A percentile compares a stretch with the other conserved stretches of the same genome.
Conservation (phyloP, 345 rosid species). For the Brassica incana region DNA sequence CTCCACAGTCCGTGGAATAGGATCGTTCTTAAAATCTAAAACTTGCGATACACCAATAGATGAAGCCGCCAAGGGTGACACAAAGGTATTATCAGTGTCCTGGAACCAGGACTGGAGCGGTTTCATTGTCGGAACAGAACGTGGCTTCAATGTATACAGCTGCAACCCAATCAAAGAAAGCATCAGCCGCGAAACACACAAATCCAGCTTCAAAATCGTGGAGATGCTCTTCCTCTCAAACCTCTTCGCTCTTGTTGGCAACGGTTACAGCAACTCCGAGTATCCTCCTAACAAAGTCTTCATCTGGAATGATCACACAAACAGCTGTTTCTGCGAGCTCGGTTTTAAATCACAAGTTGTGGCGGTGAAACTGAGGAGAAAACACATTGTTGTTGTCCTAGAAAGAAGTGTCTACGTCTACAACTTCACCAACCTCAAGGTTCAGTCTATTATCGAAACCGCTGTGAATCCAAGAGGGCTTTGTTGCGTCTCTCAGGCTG, state of each 20-base stretch:
- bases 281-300: conserved; percentile 72
- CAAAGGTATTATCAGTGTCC: conserved; percentile 54
- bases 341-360: conserved; percentile 67
- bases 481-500: conserved; percentile 74
- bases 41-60: conserved; percentile 33
- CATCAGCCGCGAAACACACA: conserved; percentile 49
- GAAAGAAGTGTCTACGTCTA: conserved; percentile 73
- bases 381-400: conserved; percentile 67
- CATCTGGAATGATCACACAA: conserved; percentile 79
- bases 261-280: conserved; percentile 47
- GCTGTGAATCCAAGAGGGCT: conserved; percentile 63
- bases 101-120: conserved; percentile 87
- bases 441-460: conserved; percentile 67
- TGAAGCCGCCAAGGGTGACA: conserved; percentile 38
- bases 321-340: conserved; percentile 64
- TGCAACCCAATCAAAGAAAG: conserved; percentile 68
- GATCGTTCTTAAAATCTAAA: conserved; percentile 35
- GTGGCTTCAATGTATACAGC: conserved; percentile 69
- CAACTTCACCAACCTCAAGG: conserved; percentile 57
- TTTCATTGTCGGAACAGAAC: conserved; percentile 70
- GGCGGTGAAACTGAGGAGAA: conserved; percentile 63
- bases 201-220: conserved; percentile 68
- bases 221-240: conserved; percentile 88
- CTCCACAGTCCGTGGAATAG: conserved; percentile 45
- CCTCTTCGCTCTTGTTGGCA: conserved; percentile 77